A percentile compares a stretch with the other conserved stretches of the same genome.
Evolutionary conservation across 2,329 filamentous ascomycete species (phyloP).

Genomic region (Byssothecium circinans): DNA sequence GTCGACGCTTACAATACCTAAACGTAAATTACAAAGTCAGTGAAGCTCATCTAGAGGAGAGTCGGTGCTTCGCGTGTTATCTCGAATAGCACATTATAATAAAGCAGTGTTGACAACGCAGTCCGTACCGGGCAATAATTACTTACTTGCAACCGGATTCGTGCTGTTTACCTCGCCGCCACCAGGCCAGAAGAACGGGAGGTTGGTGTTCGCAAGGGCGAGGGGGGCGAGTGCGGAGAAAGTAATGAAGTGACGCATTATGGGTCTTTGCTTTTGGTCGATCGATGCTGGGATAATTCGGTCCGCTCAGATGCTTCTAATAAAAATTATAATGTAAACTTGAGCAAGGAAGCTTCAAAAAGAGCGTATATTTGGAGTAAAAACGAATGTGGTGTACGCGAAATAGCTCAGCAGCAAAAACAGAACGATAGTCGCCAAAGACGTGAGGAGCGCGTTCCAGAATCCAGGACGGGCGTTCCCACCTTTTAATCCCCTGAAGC

Average conservation of each 20-base stretch:
- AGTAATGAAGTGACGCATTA: conserved; percentile 9
- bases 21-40: too few relatives aligned
- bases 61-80: too few relatives aligned
- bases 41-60: too few relatives aligned
- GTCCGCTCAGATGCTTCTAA: too few relatives aligned
- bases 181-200: conserved; percentile 12
- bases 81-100: too few relatives aligned
- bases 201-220: conserved; percentile 6
- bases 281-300: not conserved
- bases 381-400: not conserved
- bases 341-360: too few relatives aligned
- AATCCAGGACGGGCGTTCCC: not conserved
- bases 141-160: conserved; percentile 7
- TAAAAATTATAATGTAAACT: too few relatives aligned
- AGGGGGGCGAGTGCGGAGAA: conserved; percentile 2
- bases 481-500: not conserved
- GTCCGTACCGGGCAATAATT: too few relatives aligned
- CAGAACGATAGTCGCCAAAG: not conserved
- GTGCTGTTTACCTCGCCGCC: conserved; percentile 2
- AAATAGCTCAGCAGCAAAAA: not conserved
- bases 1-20: conserved; percentile 7
- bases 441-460: not conserved
- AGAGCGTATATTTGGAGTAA: not conserved
- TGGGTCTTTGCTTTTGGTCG: not conserved
- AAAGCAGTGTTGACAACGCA: too few relatives aligned